A percentile compares a stretch with the other conserved stretches of the same genome.
Conservation (phyloP, 2,329 filamentous ascomycete species). For the Aspergillus sp. region DNA sequence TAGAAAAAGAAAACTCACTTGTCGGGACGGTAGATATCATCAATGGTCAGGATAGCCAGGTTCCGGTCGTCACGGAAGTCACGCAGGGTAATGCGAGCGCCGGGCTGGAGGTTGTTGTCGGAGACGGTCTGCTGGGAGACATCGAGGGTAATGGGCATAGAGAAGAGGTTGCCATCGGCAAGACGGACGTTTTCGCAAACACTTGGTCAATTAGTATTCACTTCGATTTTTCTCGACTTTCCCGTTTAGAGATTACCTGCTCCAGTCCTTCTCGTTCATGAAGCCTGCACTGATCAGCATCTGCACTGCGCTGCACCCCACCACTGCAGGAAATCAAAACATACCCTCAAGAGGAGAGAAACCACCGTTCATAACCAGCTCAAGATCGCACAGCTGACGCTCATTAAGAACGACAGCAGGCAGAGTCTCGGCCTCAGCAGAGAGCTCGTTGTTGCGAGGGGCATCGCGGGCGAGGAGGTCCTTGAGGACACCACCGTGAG, state of each 20-base stretch:
- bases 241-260: conserved; percentile 56
- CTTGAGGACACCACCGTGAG: conserved; percentile 92
- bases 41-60: conserved; percentile 88
- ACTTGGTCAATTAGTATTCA: conserved; percentile 28
- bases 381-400: conserved; percentile 94
- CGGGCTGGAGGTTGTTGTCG: conserved; percentile 66
- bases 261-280: conserved; percentile 95
- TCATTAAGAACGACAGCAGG: conserved; percentile 80
- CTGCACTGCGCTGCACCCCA: conserved; percentile 10
- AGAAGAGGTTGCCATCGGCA: conserved; percentile 81
- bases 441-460: conserved; percentile 71
- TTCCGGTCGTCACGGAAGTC: conserved; percentile 96
- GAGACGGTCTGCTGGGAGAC: conserved; percentile 69
- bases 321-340: conserved; percentile 26
- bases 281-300: conserved; percentile 57
- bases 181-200: conserved; percentile 87
- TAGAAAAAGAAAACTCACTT: conserved; percentile 57
- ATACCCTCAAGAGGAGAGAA: conserved; percentile 95
- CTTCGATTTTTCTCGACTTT: conserved; percentile 2
- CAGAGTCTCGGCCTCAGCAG: conserved; percentile 75
- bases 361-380: conserved; percentile 93
- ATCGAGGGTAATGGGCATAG: conserved; percentile 94
- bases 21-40: conserved; percentile 91
- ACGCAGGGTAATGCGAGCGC: conserved; percentile 76
- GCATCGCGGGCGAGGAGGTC: conserved; percentile 92